Evolutionary conservation across 805 yeast genomes (phyloP).

Genomic region (Lachancea sp.): DNA sequence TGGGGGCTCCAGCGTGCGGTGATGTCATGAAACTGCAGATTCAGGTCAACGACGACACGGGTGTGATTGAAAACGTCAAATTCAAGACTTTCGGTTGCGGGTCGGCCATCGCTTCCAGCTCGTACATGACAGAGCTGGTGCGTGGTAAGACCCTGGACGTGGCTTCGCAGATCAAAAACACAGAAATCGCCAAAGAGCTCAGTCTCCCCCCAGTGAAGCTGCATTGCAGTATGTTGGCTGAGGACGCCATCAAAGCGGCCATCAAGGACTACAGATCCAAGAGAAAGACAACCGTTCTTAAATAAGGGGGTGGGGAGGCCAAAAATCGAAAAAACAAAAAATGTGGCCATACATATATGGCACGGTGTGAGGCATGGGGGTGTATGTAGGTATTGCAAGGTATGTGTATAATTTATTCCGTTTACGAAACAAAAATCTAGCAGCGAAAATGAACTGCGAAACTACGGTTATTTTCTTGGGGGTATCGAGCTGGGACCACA

Average conservation of each 20-base stretch:
- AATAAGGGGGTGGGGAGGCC: not conserved
- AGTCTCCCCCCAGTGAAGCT: constrained; percentile 94
- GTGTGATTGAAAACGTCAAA: constrained; percentile 88
- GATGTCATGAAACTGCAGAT: constrained; percentile 98
- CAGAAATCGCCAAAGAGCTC: constrained; percentile 89
- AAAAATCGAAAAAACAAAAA: not conserved
- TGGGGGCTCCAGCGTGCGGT: constrained; percentile 99
- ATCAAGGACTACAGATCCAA: constrained; percentile 90
- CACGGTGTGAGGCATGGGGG: not conserved
- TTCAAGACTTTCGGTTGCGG: constrained; percentile 99
- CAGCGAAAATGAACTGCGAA: too few species aligned
- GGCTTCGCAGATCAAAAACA: constrained; percentile 87
- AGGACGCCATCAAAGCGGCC: constrained; percentile 96
- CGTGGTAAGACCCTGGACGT: constrained; percentile 93
- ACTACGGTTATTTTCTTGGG: too few species aligned
- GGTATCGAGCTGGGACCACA: too few species aligned
- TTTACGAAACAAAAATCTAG: too few species aligned
- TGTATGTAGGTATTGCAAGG: not conserved
- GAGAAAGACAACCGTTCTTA: constrained; percentile 38
- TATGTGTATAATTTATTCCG: not conserved
- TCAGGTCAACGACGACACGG: constrained; percentile 83
- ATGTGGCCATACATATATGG: too few species aligned
- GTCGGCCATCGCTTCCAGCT: constrained; percentile 92
- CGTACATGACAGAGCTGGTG: constrained; percentile 91
- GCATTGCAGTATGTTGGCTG: constrained; percentile 98